Base-by-base conservation (phyloP, 2,329 filamentous ascomycete genomes). In the Albophoma yamanashiensis region DNA sequence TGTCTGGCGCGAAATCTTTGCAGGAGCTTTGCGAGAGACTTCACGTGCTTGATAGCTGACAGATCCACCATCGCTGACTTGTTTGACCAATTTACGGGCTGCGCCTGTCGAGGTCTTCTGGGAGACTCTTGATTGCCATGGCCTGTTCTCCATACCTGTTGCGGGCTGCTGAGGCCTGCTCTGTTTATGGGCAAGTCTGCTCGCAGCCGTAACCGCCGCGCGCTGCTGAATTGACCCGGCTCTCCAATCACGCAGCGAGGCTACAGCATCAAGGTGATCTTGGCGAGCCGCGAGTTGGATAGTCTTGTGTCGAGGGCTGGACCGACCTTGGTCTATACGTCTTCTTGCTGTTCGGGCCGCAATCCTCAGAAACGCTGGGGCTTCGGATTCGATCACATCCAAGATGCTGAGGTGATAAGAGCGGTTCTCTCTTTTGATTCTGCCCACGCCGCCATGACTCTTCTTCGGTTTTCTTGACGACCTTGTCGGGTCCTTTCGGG, bases 211-310 rank as follows among this genome's bases (percentile, higher is more conserved):
- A 14, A 76, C 72, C 4, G 70, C 69, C 38, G 61, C 61, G 36
- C 74, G 75, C 55, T 78, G 80, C 38, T 73, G 71, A 20, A 84
- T 83, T 22, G 71, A 75, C 4, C 82, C 82, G n/a, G 67, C 69
- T 65, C 73, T 82, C 85, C 85, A 88, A 58, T 80, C 73, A 43
- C 75, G 72, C 27, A 88, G 70, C 12, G 82, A 74, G 9, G 76
- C 76, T 12, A 78, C 72, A 1, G 78, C 84, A 67, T 87, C 85
- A 22, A 83, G 63, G 61, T 86, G 83, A 66, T 88, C 85, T 63
- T 75, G 74, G n/a, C 83, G 79, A 38, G 77, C 85, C 27, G 82
- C 83, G n/a, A 88, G 73, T 60, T 79, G 77, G 62, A 88, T 84
- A n/a, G 74, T 69, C 66, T 88, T 88, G 52, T 67, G 75, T 0